Percentiles rank a stretch among this genome's conserved stretches.
phyloP scores from a whole-genome alignment of 2,329 filamentous ascomycete species.

The Xylaria sp. region DNA sequence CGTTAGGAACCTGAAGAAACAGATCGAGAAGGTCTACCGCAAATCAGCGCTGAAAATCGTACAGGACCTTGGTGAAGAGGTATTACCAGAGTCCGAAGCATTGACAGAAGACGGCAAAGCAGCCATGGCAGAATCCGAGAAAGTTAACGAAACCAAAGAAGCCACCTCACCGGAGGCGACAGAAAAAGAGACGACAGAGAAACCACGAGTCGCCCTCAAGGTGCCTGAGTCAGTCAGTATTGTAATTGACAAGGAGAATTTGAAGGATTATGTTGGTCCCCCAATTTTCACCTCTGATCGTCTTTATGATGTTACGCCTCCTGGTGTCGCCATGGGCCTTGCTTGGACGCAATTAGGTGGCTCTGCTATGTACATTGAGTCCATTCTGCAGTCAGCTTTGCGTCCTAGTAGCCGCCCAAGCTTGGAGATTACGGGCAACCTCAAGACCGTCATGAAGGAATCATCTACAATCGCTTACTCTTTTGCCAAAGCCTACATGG shows the following conservation, averaged over 20 bases:
- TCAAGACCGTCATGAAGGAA: conserved; percentile 98
- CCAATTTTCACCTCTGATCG: conserved; percentile 96
- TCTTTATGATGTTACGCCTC: conserved; percentile 91
- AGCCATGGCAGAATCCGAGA: conserved; percentile 76
- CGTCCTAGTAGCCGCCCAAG: conserved; percentile 78
- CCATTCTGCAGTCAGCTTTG: conserved; percentile 88
- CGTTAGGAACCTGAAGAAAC: conserved; percentile 97
- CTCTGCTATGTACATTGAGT: conserved; percentile 96
- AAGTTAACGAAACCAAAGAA: conserved; percentile 70
- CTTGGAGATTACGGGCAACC: conserved; percentile 91
- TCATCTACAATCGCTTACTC: conserved; percentile 95
- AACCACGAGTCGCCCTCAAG: conserved; percentile 79
- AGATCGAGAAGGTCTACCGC: conserved; percentile 98
- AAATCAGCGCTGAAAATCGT: conserved; percentile 98
- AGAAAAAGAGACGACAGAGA: conserved; percentile 73
- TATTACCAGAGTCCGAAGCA: conserved; percentile 81
- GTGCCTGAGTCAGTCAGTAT: conserved; percentile 91
- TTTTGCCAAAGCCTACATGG: conserved; percentile 91
- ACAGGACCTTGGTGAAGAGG: conserved; percentile 89
- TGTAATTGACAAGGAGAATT: conserved; percentile 84
- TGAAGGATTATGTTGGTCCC: conserved; percentile 97
- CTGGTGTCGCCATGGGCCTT: conserved; percentile 96
- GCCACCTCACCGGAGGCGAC: conserved; percentile 53
- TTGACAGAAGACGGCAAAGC: conserved; percentile 87
- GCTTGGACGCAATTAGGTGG: conserved; percentile 99